Base-by-base conservation (phyloP, 352 stramenopile genomes). In the Phytophthora tubulina region DNA sequence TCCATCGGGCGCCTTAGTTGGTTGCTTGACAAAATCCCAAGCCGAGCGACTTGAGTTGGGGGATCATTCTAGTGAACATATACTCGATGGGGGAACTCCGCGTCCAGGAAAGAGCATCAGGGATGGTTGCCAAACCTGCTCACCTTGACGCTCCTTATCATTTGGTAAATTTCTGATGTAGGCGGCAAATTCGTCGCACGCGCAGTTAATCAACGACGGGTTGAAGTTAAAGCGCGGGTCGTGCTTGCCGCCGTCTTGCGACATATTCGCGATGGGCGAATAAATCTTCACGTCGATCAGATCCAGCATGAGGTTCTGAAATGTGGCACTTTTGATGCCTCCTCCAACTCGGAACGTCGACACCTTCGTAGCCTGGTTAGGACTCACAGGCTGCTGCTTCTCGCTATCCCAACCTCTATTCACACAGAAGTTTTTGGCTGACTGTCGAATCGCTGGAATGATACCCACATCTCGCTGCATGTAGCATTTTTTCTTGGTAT, bases 301-400 rank as follows among this genome's bases (percentile, higher is more conserved):
- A 57, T 94, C 81, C 15, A 93, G 46, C 57, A 73, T 76, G 4
- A 94, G 54, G 33, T 89, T 81, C 31, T 76, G 51, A 51, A 90
- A 83, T 13, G 78, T 69, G 4, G 78, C 68, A n/a, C 64, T 73
- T 1, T 42, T 49, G 33, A 90, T 68, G 0, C 69, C 73, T 15
- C 73, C 81, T 30, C 30, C 32, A 10, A 66, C 75, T 11, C 67
- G 39, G 45, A 73, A 85, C 17, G 74, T 72, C 0, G 76, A 79
- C 8, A 86, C 62, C 46, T 78, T 73, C 0, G 81, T 84, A 5
- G 72, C 76, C 10, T 77, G 51, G 2, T 55, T 52, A 17, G 21
- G 11, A 35, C 57, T 71, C 1, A 69, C 49, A 21, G 48, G 51
- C 2, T 42, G 31, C 32, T 72, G 55, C 4, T 64, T 63, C 0